Conservation (phyloP, 2,329 filamentous ascomycete genomes). For the Aureobasidium namibiae region DNA sequence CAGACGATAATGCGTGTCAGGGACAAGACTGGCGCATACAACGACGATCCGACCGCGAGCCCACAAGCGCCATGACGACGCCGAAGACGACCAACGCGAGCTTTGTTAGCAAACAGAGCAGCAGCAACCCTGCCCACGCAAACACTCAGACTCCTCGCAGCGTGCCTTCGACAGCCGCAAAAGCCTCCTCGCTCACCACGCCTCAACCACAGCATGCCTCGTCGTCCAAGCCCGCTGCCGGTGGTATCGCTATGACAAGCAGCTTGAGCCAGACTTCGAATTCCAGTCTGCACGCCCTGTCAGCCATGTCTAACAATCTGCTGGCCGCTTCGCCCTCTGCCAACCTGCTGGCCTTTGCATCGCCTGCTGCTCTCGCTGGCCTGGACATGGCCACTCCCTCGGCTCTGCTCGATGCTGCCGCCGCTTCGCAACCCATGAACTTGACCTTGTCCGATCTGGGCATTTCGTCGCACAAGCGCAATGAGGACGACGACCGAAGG, state of each 20-base stretch:
- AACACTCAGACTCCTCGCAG: conserved; percentile 25
- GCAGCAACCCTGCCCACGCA: background rate
- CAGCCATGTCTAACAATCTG: conserved; percentile 19
- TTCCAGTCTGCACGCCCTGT: conserved; percentile 15
- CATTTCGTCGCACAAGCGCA: conserved; percentile 29
- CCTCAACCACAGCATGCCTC: conserved; percentile 30
- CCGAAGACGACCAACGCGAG: background rate
- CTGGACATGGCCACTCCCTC: conserved; percentile 26
- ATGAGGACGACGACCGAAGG: conserved; percentile 46
- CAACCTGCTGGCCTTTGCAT: conserved; percentile 31
- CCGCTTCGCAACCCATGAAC: conserved; percentile 35
- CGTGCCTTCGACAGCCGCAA: conserved; percentile 24
- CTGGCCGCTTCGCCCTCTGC: conserved; percentile 22
- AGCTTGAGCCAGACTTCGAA: conserved; percentile 22
- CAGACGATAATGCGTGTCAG: background rate
- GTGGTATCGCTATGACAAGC: conserved; percentile 26
- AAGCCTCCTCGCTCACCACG: conserved; percentile 22
- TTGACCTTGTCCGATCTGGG: conserved; percentile 35
- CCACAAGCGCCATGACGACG: conserved; percentile 6
- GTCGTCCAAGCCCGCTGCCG: conserved; percentile 20
- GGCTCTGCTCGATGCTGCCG: conserved; percentile 15
- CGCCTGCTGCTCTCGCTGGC: conserved; percentile 35
- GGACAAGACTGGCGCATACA: background rate
- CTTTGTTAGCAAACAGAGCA: background rate
- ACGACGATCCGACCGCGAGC: background rate